Evolutionary conservation across 495 filamentous ascomycete genomes (phyloP).

Genomic region (Neurospora tetrasperma): DNA sequence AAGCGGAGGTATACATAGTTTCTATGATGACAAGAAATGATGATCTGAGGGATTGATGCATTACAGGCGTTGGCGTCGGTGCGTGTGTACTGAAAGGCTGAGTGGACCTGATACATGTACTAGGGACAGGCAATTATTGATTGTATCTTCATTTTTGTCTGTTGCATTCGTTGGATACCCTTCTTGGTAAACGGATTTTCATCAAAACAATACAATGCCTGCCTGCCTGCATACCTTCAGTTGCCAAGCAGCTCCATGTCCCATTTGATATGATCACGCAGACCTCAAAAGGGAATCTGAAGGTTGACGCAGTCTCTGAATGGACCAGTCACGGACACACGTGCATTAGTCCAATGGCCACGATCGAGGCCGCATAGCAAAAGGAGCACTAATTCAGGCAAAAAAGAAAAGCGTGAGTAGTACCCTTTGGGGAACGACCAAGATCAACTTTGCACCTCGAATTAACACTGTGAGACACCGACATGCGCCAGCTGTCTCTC

Average conservation of each 20-base stretch:
- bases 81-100: too few relatives aligned
- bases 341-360: not conserved
- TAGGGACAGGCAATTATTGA: too few relatives aligned
- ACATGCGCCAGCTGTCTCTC: not conserved
- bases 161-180: too few relatives aligned
- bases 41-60: too few relatives aligned
- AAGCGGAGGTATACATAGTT: not conserved
- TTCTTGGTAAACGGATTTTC: too few relatives aligned
- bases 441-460: not conserved
- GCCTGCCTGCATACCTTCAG: not conserved
- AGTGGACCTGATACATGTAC: too few relatives aligned
- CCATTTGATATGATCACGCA: not conserved
- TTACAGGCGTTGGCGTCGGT: too few relatives aligned
- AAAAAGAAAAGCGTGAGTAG: not conserved
- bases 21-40: not conserved
- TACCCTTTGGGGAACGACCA: too few relatives aligned
- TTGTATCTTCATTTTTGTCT: too few relatives aligned
- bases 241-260: not conserved
- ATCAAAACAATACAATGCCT: not conserved
- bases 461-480: not conserved
- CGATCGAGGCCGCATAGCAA: not conserved
- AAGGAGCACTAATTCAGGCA: not conserved
- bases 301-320: not conserved
- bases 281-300: not conserved
- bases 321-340: not conserved